Conservation (phyloP, 2,329 filamentous ascomycete species). For the Bipolaris cookei region DNA sequence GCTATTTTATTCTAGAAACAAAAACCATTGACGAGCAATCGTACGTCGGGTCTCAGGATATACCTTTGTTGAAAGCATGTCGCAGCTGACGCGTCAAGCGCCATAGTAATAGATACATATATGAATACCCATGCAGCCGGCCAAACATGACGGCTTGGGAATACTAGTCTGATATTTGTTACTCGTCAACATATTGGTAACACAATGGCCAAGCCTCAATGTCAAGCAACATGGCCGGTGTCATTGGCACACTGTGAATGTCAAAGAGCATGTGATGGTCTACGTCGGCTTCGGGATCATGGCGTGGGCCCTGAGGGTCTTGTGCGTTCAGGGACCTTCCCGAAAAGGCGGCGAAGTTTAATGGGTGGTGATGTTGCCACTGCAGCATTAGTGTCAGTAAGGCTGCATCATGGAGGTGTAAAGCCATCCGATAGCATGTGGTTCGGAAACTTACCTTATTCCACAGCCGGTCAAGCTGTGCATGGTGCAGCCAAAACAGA, state of each 20-base stretch:
- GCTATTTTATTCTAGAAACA: background rate
- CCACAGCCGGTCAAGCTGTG: background rate
- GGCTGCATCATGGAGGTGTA: background rate
- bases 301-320: background rate
- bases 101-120: background rate
- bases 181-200: background rate
- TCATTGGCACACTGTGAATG: background rate
- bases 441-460: background rate
- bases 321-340: background rate
- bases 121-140: background rate
- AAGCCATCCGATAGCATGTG: background rate
- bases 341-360: background rate
- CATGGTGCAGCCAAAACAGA: background rate
- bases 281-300: background rate
- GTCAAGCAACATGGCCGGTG: background rate
- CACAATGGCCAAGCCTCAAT: background rate
- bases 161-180: background rate
- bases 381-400: background rate
- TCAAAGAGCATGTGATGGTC: background rate
- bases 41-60: background rate
- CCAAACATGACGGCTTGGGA: background rate
- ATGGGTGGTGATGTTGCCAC: background rate
- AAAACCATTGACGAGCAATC: background rate
- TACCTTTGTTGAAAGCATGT: background rate
- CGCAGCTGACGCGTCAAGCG: background rate